These are phyloP conservation scores for Chenopodium formosanum DNA, from an alignment of 148 eudicot genomes.

Conservation along the genomic window DNA sequence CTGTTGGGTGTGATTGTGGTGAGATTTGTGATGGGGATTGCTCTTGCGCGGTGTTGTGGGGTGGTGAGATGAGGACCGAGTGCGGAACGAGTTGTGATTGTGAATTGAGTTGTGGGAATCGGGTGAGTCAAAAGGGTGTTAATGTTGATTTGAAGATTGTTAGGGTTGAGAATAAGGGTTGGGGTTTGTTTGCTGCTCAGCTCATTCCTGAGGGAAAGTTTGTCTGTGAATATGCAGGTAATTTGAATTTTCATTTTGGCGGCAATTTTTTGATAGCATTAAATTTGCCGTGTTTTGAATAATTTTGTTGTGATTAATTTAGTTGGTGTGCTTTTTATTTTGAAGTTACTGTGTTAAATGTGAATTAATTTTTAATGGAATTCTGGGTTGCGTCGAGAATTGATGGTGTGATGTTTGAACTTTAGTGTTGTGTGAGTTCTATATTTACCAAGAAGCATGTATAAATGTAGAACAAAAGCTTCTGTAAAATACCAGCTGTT, in stretches of 20 bases:
- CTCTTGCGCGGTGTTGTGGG: slow-evolving; percentile 37
- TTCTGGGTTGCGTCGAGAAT: too few species aligned
- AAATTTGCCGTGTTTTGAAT: too few species aligned
- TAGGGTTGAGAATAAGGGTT: slow-evolving; percentile 53
- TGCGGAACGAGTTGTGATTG: slow-evolving; percentile 69
- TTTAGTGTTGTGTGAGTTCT: too few species aligned
- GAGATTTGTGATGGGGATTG: slow-evolving; percentile 37
- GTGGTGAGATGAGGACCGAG: slow-evolving; percentile 44
- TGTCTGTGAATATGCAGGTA: slow-evolving; percentile 87
- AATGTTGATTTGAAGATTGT: slow-evolving; percentile 50
- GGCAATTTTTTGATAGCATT: too few species aligned
- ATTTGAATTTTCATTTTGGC: not conserved
- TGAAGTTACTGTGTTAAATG: too few species aligned
- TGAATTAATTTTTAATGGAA: too few species aligned
- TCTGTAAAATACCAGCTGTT: too few species aligned
- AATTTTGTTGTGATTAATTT: too few species aligned
- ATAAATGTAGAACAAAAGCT: too few species aligned
- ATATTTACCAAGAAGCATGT: too few species aligned
- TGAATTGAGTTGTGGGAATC: slow-evolving; percentile 49
- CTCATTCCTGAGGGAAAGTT: slow-evolving; percentile 42
- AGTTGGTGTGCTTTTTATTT: too few species aligned
- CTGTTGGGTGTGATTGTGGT: slow-evolving; percentile 49
- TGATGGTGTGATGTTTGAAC: too few species aligned
- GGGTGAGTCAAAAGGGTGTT: slow-evolving; percentile 59
- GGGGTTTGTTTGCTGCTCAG: slow-evolving; percentile 67